These are phyloP conservation scores for Calonectria multiphialidica DNA, from an alignment of 2,329 filamentous ascomycete genomes.

Conservation along the genomic window DNA sequence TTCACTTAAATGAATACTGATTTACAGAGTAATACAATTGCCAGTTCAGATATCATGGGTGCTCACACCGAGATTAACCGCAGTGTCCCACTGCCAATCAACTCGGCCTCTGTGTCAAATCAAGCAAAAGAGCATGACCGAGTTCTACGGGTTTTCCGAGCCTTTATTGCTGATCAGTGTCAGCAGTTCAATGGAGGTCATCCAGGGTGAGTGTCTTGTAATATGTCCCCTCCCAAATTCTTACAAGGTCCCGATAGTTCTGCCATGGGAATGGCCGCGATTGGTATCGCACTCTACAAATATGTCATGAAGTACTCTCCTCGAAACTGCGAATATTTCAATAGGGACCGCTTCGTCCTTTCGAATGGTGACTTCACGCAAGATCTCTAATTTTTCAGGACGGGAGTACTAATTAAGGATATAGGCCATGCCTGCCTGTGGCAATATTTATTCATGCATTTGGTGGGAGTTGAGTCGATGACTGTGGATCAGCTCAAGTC, in stretches of 20 bases:
- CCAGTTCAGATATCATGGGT: neutral
- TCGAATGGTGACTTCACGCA: conserved; percentile 60
- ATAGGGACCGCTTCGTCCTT: conserved; percentile 72
- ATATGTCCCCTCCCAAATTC: neutral
- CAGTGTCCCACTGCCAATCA: neutral
- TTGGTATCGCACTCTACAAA: conserved; percentile 71
- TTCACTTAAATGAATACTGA: neutral
- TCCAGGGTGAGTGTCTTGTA: conserved; percentile 58
- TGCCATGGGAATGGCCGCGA: conserved; percentile 72
- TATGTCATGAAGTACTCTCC: conserved; percentile 73
- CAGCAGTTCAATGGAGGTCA: conserved; percentile 79
- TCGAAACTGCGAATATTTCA: conserved; percentile 66
- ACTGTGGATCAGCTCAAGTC: conserved; percentile 68
- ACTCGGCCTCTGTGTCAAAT: neutral
- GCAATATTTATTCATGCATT: conserved; percentile 65
- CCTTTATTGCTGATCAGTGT: conserved; percentile 76
- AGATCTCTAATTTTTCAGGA: neutral
- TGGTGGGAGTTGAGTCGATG: conserved; percentile 66
- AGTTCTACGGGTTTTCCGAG: conserved; percentile 71
- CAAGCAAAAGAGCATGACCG: conserved; percentile 52
- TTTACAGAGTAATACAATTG: neutral
- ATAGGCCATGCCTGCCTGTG: conserved; percentile 62
- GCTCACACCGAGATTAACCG: neutral
- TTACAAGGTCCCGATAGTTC: conserved; percentile 48
- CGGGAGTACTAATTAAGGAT: neutral